A percentile compares a stretch with the other conserved stretches of the same genome.
These are phyloP conservation scores for Fallopia convolvulus DNA, from an alignment of 148 eudicot genomes.

Conservation along the genomic window DNA sequence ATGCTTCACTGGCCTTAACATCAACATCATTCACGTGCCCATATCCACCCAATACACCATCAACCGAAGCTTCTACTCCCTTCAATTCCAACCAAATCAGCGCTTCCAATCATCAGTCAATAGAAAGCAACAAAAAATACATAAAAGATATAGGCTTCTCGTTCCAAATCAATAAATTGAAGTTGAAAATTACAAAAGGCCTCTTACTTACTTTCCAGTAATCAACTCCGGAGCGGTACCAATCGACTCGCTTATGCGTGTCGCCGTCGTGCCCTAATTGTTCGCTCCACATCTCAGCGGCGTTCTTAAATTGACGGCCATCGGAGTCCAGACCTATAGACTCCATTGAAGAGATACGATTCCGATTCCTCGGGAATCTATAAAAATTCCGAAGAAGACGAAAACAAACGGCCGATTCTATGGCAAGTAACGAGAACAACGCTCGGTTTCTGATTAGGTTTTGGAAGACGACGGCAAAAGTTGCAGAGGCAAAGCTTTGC, in stretches of 20 bases:
- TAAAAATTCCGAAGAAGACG: neutral
- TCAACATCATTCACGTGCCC: conserved; percentile 66
- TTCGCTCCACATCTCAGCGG: conserved; percentile 94
- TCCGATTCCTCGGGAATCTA: neutral
- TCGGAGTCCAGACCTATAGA: conserved; percentile 52
- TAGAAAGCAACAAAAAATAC: neutral
- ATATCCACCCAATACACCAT: conserved; percentile 92
- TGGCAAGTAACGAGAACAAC: neutral
- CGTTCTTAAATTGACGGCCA: conserved; percentile 62
- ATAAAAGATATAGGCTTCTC: neutral
- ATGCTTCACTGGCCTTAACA: conserved; percentile 69
- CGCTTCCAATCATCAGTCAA: neutral
- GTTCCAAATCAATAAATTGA: neutral
- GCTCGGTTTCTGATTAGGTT: neutral
- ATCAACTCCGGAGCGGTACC: conserved; percentile 71
- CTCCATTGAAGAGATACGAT: conserved; percentile 35
- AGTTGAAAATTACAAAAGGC: neutral
- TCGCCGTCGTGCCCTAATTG: conserved; percentile 50
- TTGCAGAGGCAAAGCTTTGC: neutral
- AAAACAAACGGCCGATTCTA: neutral
- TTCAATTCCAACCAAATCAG: conserved; percentile 21
- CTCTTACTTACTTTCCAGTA: conserved; percentile 81
- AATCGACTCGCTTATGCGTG: conserved; percentile 42
- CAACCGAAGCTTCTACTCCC: conserved; percentile 89
- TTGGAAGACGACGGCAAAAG: neutral